Base-by-base conservation (phyloP, 2,329 filamentous ascomycete species). In the Cladophialophora chaetospira region DNA sequence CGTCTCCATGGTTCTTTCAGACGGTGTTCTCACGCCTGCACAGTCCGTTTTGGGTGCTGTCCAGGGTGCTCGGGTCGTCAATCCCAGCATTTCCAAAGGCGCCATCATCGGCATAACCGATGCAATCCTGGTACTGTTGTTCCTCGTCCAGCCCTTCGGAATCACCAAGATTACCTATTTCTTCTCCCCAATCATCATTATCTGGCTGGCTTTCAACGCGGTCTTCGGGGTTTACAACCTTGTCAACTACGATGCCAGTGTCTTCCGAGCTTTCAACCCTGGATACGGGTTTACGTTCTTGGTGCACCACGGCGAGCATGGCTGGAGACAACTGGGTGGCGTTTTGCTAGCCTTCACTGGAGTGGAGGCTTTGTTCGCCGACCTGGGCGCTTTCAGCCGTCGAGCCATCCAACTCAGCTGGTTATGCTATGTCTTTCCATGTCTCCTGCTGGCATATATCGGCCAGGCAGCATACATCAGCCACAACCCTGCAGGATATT, bases 311-410 rank as follows among this genome's bases (percentile, higher is more conserved):
- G 73, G 73, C 17, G 71, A 74, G 10, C 66, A 74, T n/a, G 81
- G 80, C 15, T 84, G 81, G 80, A 70, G 72, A 35, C 74, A 73
- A 28, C 72, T 84, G 3, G 80, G 78, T 4, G 88, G 88, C 3
- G 82, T 91, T 17, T 71, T 92, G 2, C 79, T 92, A 8, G 82
- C 85, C 2, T 91, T 92, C 66, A 91, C 88, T 1, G 88, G 86
- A 15, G 86, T 89, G n/a, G 88, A 91, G 69, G 87, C 88, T 1
- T 76, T 92, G 1, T 92, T 91, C 67, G 88, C 88, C 3, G 88
- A 92, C 65, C 76, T 92, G 5, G 88, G 88, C 29, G 88, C 88
- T 19, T 92, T 92, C 70, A 83, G 81, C 69, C 79, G 82, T 60
- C 50, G 80, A 38, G 87, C 88, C 0, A 84, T 92, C 49, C 88